Percentiles rank a stretch among this genome's conserved stretches.
These are phyloP conservation scores for Pichia californica DNA, from an alignment of 805 yeast species.

Conservation along the genomic window DNA sequence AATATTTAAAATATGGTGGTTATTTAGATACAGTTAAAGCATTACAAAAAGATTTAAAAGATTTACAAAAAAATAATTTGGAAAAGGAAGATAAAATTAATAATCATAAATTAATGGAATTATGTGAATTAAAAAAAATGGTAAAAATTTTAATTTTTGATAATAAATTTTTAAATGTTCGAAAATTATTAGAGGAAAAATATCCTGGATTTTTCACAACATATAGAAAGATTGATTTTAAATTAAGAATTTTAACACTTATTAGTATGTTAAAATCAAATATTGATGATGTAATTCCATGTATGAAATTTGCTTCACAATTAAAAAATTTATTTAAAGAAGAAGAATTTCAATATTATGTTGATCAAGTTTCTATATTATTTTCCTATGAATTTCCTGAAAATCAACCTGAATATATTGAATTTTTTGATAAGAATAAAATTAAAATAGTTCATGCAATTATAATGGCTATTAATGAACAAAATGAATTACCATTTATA, in stretches of 20 bases:
- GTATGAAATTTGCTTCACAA: conserved; percentile 35
- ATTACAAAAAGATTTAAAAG: conserved; percentile 39
- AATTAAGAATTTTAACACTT: conserved; percentile 38
- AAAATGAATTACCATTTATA: conserved; percentile 9
- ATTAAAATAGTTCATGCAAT: conserved; percentile 34
- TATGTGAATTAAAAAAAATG: conserved; percentile 35
- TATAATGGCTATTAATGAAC: conserved; percentile 30
- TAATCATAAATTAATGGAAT: conserved; percentile 26
- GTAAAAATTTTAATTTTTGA: conserved; percentile 36
- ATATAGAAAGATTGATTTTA: conserved; percentile 32
- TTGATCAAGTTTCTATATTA: conserved; percentile 43
- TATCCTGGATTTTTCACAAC: conserved; percentile 34
- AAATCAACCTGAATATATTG: conserved; percentile 30
- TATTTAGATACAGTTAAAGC: conserved; percentile 47
- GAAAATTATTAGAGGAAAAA: conserved; percentile 31
- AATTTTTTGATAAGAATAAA: conserved; percentile 32
- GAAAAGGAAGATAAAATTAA: conserved; percentile 11
- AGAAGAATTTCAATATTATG: conserved; percentile 29
- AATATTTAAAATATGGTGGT: conserved; percentile 55
- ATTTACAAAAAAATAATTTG: conserved; percentile 24
- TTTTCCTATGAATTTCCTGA: conserved; percentile 48
- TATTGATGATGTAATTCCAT: conserved; percentile 23
- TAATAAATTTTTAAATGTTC: conserved; percentile 40
- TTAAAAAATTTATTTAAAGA: conserved; percentile 29
- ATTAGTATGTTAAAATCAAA: conserved; percentile 30